Percentiles rank a stretch among this genome's conserved stretches.
Conservation (phyloP, 352 stramenopile genomes). For the Pythium volutum region DNA sequence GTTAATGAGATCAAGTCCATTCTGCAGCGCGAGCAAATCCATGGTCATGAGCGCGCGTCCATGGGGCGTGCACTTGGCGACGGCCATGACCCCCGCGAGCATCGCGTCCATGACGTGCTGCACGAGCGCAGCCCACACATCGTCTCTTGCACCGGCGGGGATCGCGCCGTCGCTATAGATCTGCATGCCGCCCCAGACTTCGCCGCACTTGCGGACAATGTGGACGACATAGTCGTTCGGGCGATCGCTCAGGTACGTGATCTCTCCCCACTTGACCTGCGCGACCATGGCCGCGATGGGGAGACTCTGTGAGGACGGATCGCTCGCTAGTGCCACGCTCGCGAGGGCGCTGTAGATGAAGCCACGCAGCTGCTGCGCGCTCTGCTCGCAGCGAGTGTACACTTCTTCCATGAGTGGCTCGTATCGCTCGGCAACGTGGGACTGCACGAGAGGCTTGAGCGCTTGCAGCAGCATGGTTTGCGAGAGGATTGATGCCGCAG, state of each 20-base stretch:
- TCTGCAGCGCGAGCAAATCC: conserved; percentile 91
- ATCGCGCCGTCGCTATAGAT: conserved; percentile 65
- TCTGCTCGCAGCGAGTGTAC: conserved; percentile 48
- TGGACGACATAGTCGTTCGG: conserved; percentile 80
- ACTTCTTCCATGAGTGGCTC: conserved; percentile 69
- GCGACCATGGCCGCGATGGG: conserved; percentile 40
- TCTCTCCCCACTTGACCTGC: conserved; percentile 56
- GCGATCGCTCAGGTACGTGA: conserved; percentile 60
- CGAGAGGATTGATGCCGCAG: conserved; percentile 55
- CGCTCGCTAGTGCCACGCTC: conserved; percentile 31
- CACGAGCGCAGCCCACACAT: conserved; percentile 81
- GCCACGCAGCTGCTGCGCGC: conserved; percentile 46
- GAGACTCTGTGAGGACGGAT: conserved; percentile 25
- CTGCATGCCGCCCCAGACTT: conserved; percentile 72
- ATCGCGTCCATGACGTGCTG: conserved; percentile 88
- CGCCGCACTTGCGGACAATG: conserved; percentile 77
- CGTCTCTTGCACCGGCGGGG: conserved; percentile 58
- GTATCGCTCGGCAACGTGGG: conserved; percentile 64
- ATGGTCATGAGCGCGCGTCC: conserved; percentile 96
- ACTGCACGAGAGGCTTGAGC: conserved; percentile 60
- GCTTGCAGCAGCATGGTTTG: conserved; percentile 63
- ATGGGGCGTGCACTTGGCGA: conserved; percentile 91
- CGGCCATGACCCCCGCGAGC: conserved; percentile 89
- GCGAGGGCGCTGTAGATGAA: conserved; percentile 67
- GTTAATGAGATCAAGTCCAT: conserved; percentile 80